Conservation (phyloP, 441 rosid genomes). For the Cnidoscolus chayamansa region DNA sequence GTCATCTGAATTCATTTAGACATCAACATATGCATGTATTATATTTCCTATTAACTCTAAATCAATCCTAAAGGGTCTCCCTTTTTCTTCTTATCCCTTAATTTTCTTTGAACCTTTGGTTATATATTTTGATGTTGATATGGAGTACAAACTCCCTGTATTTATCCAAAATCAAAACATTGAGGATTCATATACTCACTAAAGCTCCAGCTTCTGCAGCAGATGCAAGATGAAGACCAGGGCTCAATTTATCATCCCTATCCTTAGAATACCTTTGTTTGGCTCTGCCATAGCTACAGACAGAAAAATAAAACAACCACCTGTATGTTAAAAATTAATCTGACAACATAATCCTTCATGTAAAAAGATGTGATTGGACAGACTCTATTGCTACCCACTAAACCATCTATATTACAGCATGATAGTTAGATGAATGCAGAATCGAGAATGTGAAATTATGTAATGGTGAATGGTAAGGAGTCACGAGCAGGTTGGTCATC, state of each 20-base stretch:
- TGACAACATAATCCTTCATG: background rate
- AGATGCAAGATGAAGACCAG: slow-evolving; percentile 80
- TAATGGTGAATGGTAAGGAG: background rate
- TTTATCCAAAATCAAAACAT: slow-evolving; percentile 15
- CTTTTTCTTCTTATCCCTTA: background rate
- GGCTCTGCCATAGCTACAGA: slow-evolving; percentile 79
- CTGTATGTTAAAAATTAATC: background rate
- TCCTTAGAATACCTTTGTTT: slow-evolving; percentile 66
- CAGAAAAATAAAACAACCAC: background rate
- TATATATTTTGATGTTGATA: background rate
- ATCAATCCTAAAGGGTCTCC: background rate
- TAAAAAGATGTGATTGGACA: background rate
- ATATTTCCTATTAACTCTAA: background rate
- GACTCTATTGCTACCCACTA: background rate
- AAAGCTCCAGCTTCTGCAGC: slow-evolving; percentile 97
- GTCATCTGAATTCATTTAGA: background rate
- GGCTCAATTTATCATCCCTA: slow-evolving; percentile 55
- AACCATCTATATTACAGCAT: background rate
- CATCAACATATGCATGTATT: background rate
- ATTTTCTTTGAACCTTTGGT: background rate
- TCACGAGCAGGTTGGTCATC: background rate
- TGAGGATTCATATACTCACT: slow-evolving; percentile 46
- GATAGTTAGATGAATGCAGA: background rate
- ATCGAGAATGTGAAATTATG: background rate
- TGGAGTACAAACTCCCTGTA: background rate